These are phyloP conservation scores for Sugiyamaella xylanicola DNA, from an alignment of 1,139 yeast genomes.

Conservation along the genomic window DNA sequence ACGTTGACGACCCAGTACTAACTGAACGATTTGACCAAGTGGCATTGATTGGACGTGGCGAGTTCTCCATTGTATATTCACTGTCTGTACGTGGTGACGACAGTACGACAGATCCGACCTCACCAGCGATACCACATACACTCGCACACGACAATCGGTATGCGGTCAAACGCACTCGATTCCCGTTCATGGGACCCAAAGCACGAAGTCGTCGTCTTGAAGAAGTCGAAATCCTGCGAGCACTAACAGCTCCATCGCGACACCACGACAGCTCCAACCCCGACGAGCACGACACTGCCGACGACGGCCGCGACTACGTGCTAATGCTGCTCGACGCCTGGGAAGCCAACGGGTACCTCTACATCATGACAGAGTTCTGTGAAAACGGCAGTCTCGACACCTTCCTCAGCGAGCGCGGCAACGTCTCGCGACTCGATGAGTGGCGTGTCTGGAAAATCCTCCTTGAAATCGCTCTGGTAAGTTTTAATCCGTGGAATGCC, in stretches of 20 bases:
- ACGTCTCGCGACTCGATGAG: conserved; percentile 77
- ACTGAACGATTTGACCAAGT: conserved; percentile 68
- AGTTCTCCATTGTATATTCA: conserved; percentile 81
- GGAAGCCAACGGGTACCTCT: conserved; percentile 74
- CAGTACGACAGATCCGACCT: conserved; percentile 39
- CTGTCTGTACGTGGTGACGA: conserved; percentile 5
- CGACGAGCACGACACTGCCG: conserved; percentile 60
- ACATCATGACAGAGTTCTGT: conserved; percentile 93
- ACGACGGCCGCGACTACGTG: conserved; percentile 79
- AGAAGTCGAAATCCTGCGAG: conserved; percentile 57
- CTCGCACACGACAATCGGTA: conserved; percentile 42
- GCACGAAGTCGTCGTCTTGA: conserved; percentile 55
- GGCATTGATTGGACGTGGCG: conserved; percentile 76
- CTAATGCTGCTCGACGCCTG: conserved; percentile 83
- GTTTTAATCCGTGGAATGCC: conserved; percentile 12
- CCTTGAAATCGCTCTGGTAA: conserved; percentile 62
- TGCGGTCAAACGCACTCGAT: conserved; percentile 85
- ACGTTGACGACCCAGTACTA: conserved; percentile 23
- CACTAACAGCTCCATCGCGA: conserved; percentile 39
- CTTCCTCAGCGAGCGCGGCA: conserved; percentile 78
- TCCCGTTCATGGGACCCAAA: conserved; percentile 54
- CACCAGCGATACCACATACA: conserved; percentile 11
- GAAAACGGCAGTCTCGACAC: conserved; percentile 90
- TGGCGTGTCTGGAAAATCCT: conserved; percentile 97
- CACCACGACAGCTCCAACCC: conserved; percentile 17